phyloP scores from a whole-genome alignment of 2,329 filamentous ascomycete species.

The Raffaelea ambrosiae region DNA sequence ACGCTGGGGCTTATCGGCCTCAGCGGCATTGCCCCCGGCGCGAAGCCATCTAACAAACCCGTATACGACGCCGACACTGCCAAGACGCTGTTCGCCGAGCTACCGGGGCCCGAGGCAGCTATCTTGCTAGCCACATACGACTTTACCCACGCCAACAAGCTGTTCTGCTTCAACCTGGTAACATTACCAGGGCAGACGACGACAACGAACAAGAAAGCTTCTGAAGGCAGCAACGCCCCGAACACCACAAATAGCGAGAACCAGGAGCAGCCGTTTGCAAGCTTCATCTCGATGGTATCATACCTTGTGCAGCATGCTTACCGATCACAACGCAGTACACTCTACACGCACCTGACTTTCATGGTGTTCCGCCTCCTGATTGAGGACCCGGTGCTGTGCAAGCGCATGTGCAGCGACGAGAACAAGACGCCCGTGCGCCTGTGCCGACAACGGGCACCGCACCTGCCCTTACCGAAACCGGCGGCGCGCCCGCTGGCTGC shows the following conservation, averaged over 20 bases:
- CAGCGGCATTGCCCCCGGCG: constrained; percentile 43
- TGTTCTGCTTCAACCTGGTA: constrained; percentile 83
- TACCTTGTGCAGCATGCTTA: constrained; percentile 93
- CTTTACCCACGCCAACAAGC: constrained; percentile 87
- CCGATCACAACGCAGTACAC: constrained; percentile 65
- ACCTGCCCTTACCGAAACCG: constrained; percentile 63
- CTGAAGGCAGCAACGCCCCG: background rate
- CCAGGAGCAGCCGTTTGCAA: constrained; percentile 66
- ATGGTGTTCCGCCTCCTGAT: constrained; percentile 79
- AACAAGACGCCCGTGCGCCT: constrained; percentile 63
- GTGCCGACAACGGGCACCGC: constrained; percentile 82
- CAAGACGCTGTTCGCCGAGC: constrained; percentile 68
- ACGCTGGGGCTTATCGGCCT: constrained; percentile 81
- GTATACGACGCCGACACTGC: constrained; percentile 69
- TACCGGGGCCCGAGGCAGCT: constrained; percentile 75
- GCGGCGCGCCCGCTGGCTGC: constrained; percentile 63
- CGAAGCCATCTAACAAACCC: constrained; percentile 52
- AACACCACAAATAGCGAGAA: constrained; percentile 22
- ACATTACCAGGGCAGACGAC: constrained; percentile 28
- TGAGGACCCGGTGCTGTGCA: constrained; percentile 75
- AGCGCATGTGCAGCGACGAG: constrained; percentile 61
- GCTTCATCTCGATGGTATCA: constrained; percentile 79
- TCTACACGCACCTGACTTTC: constrained; percentile 79
- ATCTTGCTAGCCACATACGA: constrained; percentile 83
- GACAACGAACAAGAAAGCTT: background rate